Evolutionary conservation across 768 basidiomycete genomes (phyloP).

Genomic region (Daedaleopsis nitida): DNA sequence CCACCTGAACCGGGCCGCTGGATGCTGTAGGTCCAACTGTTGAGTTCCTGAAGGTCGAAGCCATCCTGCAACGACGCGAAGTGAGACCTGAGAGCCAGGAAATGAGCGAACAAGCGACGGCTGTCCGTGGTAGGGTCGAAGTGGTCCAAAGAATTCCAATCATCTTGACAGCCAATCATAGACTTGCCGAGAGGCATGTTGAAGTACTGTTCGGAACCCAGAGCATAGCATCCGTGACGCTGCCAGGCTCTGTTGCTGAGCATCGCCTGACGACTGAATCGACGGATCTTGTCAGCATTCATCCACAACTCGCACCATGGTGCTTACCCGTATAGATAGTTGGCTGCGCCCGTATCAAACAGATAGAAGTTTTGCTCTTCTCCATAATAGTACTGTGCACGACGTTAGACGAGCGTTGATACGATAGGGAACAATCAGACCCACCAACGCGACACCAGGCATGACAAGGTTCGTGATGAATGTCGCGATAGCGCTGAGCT

Average conservation of each 20-base stretch:
- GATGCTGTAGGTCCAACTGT: slow-evolving; percentile 83
- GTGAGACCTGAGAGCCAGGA: slow-evolving; percentile 64
- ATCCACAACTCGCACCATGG: not conserved
- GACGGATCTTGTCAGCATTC: not conserved
- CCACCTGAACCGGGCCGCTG: slow-evolving; percentile 83
- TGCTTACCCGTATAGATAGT: slow-evolving; percentile 88
- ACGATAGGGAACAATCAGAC: slow-evolving; percentile 17
- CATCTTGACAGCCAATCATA: slow-evolving; percentile 81
- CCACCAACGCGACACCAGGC: slow-evolving; percentile 83
- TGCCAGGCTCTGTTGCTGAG: slow-evolving; percentile 84
- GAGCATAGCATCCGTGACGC: slow-evolving; percentile 87
- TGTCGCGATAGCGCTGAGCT: slow-evolving; percentile 71
- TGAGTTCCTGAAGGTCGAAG: slow-evolving; percentile 77
- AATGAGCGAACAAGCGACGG: slow-evolving; percentile 73
- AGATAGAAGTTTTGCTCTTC: slow-evolving; percentile 92
- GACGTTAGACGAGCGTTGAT: not conserved
- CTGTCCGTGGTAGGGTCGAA: slow-evolving; percentile 88
- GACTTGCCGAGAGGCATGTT: slow-evolving; percentile 86
- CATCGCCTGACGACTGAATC: slow-evolving; percentile 87
- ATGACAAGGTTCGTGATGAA: slow-evolving; percentile 81
- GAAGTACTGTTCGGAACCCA: slow-evolving; percentile 92
- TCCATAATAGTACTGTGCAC: slow-evolving; percentile 74
- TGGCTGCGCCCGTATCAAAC: slow-evolving; percentile 84
- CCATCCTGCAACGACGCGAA: slow-evolving; percentile 86
- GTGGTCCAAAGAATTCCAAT: slow-evolving; percentile 93